These are phyloP conservation scores for Debaryomyces maramus DNA, from an alignment of 805 yeast genomes.

Conservation along the genomic window DNA sequence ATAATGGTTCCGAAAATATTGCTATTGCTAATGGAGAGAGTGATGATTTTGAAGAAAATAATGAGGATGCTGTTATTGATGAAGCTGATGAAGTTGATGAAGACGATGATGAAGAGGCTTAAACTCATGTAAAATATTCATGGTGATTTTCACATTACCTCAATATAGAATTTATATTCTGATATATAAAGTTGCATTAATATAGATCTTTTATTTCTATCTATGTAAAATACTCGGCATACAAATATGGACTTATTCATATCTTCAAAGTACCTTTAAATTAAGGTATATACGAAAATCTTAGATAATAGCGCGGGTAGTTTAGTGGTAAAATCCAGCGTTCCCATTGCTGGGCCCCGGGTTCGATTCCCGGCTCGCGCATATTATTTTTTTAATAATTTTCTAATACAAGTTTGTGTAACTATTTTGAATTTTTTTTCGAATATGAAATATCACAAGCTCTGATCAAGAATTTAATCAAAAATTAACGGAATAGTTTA, in stretches of 20 bases:
- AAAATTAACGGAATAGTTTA: too few species aligned
- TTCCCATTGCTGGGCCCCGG: conserved; percentile 36
- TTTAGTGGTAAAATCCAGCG: conserved; percentile 34
- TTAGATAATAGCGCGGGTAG: conserved; percentile 26
- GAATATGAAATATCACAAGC: too few species aligned
- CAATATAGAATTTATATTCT: not conserved
- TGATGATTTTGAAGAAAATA: conserved; percentile 29
- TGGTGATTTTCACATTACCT: not conserved
- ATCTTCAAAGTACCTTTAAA: too few species aligned
- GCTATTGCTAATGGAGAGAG: conserved; percentile 43
- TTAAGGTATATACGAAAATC: too few species aligned
- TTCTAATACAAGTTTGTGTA: not conserved
- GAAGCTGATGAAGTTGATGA: conserved; percentile 43
- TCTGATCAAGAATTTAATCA: too few species aligned
- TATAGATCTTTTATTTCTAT: too few species aligned
- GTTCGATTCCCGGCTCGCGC: conserved; percentile 37
- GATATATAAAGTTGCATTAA: too few species aligned
- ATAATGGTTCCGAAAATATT: conserved; percentile 28
- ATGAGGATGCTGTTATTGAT: conserved; percentile 27
- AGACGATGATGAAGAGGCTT: conserved; percentile 29
- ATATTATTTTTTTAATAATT: conserved; percentile 7
- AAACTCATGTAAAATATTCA: too few species aligned
- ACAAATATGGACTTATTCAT: too few species aligned
- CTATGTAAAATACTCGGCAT: too few species aligned
- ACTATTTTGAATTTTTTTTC: too few species aligned